These are phyloP conservation scores for Abortiporus biennis DNA, from an alignment of 1,284 basidiomycete genomes.

Conservation along the genomic window DNA sequence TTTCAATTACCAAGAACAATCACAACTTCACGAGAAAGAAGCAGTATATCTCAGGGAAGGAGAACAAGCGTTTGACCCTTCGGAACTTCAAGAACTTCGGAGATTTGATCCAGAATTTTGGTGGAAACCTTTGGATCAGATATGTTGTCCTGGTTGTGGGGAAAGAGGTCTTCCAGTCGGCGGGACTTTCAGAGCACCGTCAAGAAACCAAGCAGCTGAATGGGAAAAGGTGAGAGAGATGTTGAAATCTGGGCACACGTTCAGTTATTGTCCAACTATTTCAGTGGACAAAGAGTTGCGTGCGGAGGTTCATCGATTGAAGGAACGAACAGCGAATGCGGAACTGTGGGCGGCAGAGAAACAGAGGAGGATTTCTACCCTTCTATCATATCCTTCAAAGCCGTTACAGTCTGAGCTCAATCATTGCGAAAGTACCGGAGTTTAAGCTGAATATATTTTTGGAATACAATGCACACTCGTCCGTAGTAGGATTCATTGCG, in stretches of 20 bases:
- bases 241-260: slow-evolving; percentile 5
- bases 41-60: neutral
- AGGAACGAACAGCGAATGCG: neutral
- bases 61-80: neutral
- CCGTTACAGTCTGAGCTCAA: no score
- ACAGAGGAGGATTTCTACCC: neutral
- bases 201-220: slow-evolving; percentile 6
- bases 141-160: slow-evolving; percentile 10
- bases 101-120: neutral
- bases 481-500: no score
- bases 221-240: slow-evolving; percentile 6
- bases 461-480: no score
- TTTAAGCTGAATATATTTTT: no score
- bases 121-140: neutral
- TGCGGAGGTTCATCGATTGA: slow-evolving; percentile 3
- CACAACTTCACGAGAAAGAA: slow-evolving; percentile 1
- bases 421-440: no score
- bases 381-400: no score
- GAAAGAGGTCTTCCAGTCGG: slow-evolving; percentile 6
- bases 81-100: neutral
- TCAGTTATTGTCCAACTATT: slow-evolving; percentile 7
- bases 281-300: slow-evolving; percentile 6
- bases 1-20: no score
- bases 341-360: neutral
- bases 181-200: slow-evolving; percentile 8